These are phyloP conservation scores for Mycena maculata DNA, from an alignment of 768 basidiomycete species.

Conservation along the genomic window DNA sequence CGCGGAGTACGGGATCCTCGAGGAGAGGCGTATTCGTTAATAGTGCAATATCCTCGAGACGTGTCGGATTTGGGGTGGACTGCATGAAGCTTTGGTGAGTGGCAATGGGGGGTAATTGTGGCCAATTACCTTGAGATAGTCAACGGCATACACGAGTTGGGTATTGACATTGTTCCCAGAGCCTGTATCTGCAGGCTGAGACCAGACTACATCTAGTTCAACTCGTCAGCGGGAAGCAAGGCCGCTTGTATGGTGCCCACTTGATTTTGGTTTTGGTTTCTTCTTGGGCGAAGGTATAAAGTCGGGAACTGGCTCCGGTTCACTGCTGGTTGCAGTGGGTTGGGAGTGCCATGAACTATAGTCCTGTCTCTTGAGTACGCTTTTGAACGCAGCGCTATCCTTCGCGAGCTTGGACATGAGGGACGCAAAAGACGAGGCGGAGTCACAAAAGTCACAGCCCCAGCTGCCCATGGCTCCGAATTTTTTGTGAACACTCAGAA, in stretches of 20 bases:
- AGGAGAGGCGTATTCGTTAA: slow-evolving; percentile 83
- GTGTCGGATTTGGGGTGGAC: slow-evolving; percentile 83
- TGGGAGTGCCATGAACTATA: slow-evolving; percentile 83
- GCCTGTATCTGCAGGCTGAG: slow-evolving; percentile 89
- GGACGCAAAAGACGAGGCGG: neutral
- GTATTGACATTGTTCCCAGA: slow-evolving; percentile 87
- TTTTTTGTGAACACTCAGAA: neutral
- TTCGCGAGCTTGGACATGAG: slow-evolving; percentile 76
- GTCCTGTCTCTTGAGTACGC: slow-evolving; percentile 70
- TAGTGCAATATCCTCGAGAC: slow-evolving; percentile 88
- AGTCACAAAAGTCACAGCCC: neutral
- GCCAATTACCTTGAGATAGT: slow-evolving; percentile 77
- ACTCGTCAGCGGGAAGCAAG: slow-evolving; percentile 32
- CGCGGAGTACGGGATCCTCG: slow-evolving; percentile 74
- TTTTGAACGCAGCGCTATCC: slow-evolving; percentile 80
- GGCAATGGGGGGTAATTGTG: slow-evolving; percentile 15
- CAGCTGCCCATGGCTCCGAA: too few relatives aligned
- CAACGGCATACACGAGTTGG: slow-evolving; percentile 86
- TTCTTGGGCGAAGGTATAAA: slow-evolving; percentile 53
- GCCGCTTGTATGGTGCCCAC: slow-evolving; percentile 51
- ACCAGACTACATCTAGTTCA: slow-evolving; percentile 76
- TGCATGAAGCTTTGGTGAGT: slow-evolving; percentile 39
- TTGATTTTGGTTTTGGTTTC: slow-evolving; percentile 75
- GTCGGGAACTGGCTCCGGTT: slow-evolving; percentile 42
- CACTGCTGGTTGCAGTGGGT: slow-evolving; percentile 49